Evolutionary conservation across 2,329 filamentous ascomycete species (phyloP), one percentile per base, ranked within the genome.

Genomic region (Zasmidium citrigriseum): DNA sequence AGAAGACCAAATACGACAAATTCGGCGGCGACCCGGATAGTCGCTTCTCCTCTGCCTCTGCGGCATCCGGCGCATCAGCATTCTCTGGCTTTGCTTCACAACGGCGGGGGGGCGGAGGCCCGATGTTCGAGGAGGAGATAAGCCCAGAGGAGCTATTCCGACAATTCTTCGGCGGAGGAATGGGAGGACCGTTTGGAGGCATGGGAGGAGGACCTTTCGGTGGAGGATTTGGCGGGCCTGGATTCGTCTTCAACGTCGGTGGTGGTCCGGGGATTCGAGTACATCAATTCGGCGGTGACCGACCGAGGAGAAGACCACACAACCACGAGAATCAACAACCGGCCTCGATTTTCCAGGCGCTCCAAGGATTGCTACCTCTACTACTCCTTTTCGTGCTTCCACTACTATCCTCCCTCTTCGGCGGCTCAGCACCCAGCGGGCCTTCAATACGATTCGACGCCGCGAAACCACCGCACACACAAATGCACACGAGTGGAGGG

Each of bases 91-190:
- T 89, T 64, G 81, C 80, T 18, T 69, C 72, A 25, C 72, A 75
- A 50, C 81, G 83, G 20, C 78, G 81, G 38, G 63, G 64, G 14
- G 60, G 59, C 46, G 72, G 74, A 54, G 80, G 75, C 29, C 82
- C 84, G 16, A 87, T 88, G 81, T 96, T 89, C 76, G 90, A 95
- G 55, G 92, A 95, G 60, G 93, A 98, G 73, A 90, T 99, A 68
- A 96, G 90, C 55, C 93, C 95, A 0, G 95, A 99, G 76, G 95
- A 99, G 76, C 85, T 99, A 81, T 99, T 99, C 78, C 88, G 93
- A 72, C 86, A 93, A 63, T 99, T 99, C 83, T 99, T 99, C 79
- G 91, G 91, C 49, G 92, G 90, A 45, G 80, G 79, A 18, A 85
- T 49, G 86, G 86, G 89, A 78, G 70, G 70, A 18, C 68, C 68